Base-by-base conservation (phyloP, 164 flowering plant genomes). In the Aristolochia fimbriata region DNA sequence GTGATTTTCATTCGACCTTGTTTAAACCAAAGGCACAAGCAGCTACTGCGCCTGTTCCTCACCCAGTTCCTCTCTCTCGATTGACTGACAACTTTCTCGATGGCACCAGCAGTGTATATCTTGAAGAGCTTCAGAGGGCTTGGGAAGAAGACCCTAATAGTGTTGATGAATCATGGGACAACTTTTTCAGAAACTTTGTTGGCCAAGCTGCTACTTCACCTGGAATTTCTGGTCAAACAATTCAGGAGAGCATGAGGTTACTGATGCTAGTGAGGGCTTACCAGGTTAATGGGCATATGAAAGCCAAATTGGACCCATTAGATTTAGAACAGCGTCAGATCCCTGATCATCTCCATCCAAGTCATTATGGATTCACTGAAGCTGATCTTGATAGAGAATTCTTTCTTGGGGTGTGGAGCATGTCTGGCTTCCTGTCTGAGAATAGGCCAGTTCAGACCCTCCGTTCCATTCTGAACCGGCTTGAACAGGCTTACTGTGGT, bases 81-180 rank as follows among this genome's bases (percentile, higher is more conserved):
- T 72, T 90, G 23, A 83, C 96, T 47, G 99, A 93, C 65, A 93
- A 85, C 68, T 93, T 93, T 70, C 72, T 93, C 19, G 96, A 88
- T 78, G 99, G 97, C 17, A 90, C 97, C 0, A 90, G 96, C 61
- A 93, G 97, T 72, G 92, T 88, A 3, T 93, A 93, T 63, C 77
- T 93, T 14, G 99, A 93, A 70, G 99, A 88, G 79, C 76, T 93
- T 24, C 99, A 93, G 59, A 80, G 99, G 68, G 84, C 92, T n/a
- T 93, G 99, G 99, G 99, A 93, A 71, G 83, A 79, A 43, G 97
- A 93, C 62, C 96, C 98, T 0, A 72, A 50, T 50, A 93, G 97
- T 68, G 99, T 93, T 16, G 99, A 93, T 77, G 99, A 93, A 63
- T 90, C 96, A 0, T 93, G 99, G 99, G 96, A 93, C 73, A 93